Evolutionary conservation across 176 grass and related monocot genomes (phyloP).

Genomic region (Rhipidocladum racemiflorum): DNA sequence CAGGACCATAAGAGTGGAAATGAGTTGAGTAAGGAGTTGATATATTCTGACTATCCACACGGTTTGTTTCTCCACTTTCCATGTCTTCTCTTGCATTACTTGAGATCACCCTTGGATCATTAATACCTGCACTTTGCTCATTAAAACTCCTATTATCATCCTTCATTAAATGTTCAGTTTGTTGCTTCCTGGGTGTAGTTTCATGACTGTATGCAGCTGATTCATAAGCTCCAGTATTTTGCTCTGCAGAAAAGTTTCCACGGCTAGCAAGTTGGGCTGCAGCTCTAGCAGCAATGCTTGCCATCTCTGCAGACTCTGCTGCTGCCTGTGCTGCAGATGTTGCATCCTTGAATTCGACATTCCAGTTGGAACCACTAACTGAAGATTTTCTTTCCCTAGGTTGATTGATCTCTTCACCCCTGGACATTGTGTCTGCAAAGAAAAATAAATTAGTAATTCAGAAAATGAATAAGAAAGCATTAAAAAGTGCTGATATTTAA

Average conservation of each 20-base stretch:
- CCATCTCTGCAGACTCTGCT: conserved; percentile 85
- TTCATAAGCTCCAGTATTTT: conserved; percentile 38
- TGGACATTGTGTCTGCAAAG: conserved; percentile 32
- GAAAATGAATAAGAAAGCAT: conserved; percentile 15
- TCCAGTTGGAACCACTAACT: conserved; percentile 50
- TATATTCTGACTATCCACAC: conserved; percentile 23
- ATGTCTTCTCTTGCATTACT: conserved; percentile 22
- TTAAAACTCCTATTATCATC: conserved; percentile 32
- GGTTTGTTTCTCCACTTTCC: conserved; percentile 32
- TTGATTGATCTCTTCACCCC: conserved; percentile 37
- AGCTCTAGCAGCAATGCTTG: conserved; percentile 89
- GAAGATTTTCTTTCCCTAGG: conserved; percentile 52
- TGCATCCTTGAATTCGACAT: conserved; percentile 89
- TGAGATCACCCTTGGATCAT: conserved; percentile 34
- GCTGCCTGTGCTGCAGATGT: conserved; percentile 87
- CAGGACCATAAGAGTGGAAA: conserved; percentile 20
- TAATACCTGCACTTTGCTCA: conserved; percentile 14
- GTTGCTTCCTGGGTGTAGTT: conserved; percentile 37
- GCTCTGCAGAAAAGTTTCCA: conserved; percentile 51
- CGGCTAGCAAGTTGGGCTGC: conserved; percentile 85
- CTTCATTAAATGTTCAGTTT: neutral
- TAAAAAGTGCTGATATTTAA: conserved; percentile 6
- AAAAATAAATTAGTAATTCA: neutral
- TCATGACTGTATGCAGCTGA: conserved; percentile 24
- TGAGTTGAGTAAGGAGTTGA: conserved; percentile 25